A percentile compares a stretch with the other conserved stretches of the same genome.
phyloP scores from a whole-genome alignment of 73 alveolate species.

The Blepharisma stoltei region DNA sequence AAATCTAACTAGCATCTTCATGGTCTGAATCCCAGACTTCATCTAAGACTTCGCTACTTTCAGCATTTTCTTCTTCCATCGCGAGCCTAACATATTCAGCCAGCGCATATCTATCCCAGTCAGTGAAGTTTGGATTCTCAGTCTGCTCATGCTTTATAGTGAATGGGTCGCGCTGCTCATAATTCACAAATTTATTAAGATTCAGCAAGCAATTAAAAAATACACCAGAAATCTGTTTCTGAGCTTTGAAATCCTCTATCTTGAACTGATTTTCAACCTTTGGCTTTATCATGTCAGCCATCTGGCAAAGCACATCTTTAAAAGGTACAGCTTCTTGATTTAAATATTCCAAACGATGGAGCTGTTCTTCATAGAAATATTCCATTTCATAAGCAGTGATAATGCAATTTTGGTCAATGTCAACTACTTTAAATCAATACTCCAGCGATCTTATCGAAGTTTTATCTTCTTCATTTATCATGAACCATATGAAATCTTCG shows the following conservation, averaged over 20 bases:
- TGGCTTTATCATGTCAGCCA: conserved; percentile 88
- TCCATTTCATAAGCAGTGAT: conserved; percentile 96
- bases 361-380: conserved; percentile 93
- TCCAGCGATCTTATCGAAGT: conserved; percentile 85
- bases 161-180: conserved; percentile 79
- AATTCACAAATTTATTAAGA: conserved; percentile 65
- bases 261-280: conserved; percentile 83
- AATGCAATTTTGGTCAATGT: conserved; percentile 92
- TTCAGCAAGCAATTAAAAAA: conserved; percentile 86
- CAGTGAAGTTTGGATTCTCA: conserved; percentile 93
- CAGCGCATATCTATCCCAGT: conserved; percentile 98
- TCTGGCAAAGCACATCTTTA: conserved; percentile 90
- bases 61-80: conserved; percentile 95
- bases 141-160: conserved; percentile 58
- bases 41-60: conserved; percentile 77
- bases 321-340: conserved; percentile 94
- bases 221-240: conserved; percentile 75
- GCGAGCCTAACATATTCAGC: conserved; percentile 92
- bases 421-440: conserved; percentile 97
- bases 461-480: conserved; percentile 98
- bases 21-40: conserved; percentile 67
- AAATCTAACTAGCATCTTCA: conserved; percentile 29
- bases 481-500: conserved; percentile 97
- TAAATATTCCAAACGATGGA: conserved; percentile 86
- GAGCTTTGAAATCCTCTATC: conserved; percentile 69